A percentile compares a stretch with the other conserved stretches of the same genome.
Evolutionary conservation across 805 yeast genomes (phyloP).

Genomic region (Nakazawaea populi): DNA sequence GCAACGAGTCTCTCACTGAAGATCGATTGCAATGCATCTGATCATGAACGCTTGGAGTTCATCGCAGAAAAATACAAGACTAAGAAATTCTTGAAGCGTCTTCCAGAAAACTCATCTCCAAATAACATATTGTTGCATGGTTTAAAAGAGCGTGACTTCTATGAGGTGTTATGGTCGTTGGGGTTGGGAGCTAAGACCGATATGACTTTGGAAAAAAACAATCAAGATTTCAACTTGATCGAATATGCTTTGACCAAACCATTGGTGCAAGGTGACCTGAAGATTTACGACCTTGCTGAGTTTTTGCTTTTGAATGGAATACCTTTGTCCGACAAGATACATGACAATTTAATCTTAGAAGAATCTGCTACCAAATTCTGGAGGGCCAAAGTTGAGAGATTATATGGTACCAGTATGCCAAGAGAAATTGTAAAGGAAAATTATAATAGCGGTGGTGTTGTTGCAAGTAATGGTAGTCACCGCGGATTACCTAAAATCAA

Average conservation of each 20-base stretch:
- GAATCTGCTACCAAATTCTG: slow-evolving; percentile 49
- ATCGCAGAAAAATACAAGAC: slow-evolving; percentile 61
- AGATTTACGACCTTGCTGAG: slow-evolving; percentile 48
- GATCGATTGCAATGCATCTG: slow-evolving; percentile 28
- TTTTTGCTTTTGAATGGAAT: slow-evolving; percentile 53
- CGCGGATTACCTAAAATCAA: background rate
- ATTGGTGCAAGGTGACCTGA: slow-evolving; percentile 2
- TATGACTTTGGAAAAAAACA: slow-evolving; percentile 28
- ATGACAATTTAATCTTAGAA: slow-evolving; percentile 31
- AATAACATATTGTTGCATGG: slow-evolving; percentile 43
- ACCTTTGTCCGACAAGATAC: slow-evolving; percentile 31
- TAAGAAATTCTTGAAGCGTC: slow-evolving; percentile 35
- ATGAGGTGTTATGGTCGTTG: slow-evolving; percentile 35
- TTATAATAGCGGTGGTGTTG: background rate
- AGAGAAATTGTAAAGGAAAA: background rate
- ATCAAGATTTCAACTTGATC: slow-evolving; percentile 26
- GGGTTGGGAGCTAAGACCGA: slow-evolving; percentile 44
- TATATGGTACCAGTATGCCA: slow-evolving; percentile 15
- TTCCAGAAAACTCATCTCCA: slow-evolving; percentile 11
- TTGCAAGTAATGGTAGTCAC: background rate
- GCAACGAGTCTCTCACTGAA: slow-evolving; percentile 17
- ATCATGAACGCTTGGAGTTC: slow-evolving; percentile 48
- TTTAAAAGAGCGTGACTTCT: slow-evolving; percentile 43
- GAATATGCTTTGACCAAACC: slow-evolving; percentile 47
- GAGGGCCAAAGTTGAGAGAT: slow-evolving; percentile 34